Evolutionary conservation across 2,329 filamentous ascomycete genomes (phyloP).

Genomic region (Pestalotiopsis fici): DNA sequence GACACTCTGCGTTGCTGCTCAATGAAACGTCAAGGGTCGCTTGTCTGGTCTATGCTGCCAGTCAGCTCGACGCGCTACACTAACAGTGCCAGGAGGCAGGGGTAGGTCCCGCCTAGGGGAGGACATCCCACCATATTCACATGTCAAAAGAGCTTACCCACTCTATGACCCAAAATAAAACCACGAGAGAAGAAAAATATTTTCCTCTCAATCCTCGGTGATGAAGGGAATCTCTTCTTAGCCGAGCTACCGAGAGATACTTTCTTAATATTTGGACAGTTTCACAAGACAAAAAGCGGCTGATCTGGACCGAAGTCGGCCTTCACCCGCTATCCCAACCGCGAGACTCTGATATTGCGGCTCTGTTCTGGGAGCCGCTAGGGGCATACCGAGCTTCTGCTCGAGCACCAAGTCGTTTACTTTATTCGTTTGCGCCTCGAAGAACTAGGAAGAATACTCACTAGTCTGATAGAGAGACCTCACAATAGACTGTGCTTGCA

Average conservation of each 20-base stretch:
- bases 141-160: neutral
- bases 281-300: neutral
- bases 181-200: neutral
- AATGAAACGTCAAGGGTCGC: conserved; percentile 1
- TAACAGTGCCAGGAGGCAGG: neutral
- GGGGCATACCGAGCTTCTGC: neutral
- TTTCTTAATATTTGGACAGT: neutral
- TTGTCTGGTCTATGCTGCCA: neutral
- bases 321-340: neutral
- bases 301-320: neutral
- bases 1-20: neutral
- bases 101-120: neutral
- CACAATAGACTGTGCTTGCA: too few species aligned
- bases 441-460: neutral
- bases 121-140: neutral
- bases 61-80: neutral
- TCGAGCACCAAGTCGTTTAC: neutral
- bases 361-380: neutral
- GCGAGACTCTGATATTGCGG: neutral
- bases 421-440: neutral
- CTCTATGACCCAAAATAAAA: neutral
- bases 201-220: neutral
- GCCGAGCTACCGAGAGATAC: neutral
- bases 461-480: too few species aligned
- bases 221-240: neutral